Conservation (phyloP, 176 grass and related monocot genomes). For the Bolboschoenus planiculmis region DNA sequence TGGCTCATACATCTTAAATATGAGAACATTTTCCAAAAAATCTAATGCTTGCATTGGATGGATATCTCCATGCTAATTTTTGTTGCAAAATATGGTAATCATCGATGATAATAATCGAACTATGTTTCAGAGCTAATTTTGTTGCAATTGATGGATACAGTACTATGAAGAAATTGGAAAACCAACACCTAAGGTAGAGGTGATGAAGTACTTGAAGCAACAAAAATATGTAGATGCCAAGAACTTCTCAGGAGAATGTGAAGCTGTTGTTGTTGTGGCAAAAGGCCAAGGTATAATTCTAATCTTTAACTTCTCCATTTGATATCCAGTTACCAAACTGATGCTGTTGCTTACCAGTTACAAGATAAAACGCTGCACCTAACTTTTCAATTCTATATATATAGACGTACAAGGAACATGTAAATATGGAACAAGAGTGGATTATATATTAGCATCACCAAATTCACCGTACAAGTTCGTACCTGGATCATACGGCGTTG, state of each 20-base stretch:
- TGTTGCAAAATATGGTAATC: too few species aligned
- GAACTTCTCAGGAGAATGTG: conserved; percentile 85
- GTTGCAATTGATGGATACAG: conserved; percentile 21
- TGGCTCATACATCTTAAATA: background rate
- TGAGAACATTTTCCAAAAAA: background rate
- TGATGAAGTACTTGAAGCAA: conserved; percentile 83
- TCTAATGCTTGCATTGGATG: background rate
- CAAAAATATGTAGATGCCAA: conserved; percentile 87
- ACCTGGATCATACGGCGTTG: conserved; percentile 72
- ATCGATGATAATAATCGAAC: too few species aligned
- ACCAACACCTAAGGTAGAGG: conserved; percentile 88
- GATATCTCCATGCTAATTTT: background rate
- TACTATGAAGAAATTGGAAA: conserved; percentile 98
- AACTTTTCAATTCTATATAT: too few species aligned
- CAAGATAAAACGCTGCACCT: too few species aligned
- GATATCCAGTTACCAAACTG: too few species aligned
- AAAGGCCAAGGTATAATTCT: conserved; percentile 86
- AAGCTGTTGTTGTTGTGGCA: conserved; percentile 85
- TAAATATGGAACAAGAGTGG: conserved; percentile 91
- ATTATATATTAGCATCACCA: conserved; percentile 79
- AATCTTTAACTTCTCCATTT: background rate
- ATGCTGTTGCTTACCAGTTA: too few species aligned
- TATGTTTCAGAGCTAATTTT: background rate
- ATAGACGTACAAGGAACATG: conserved; percentile 96
- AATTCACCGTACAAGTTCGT: conserved; percentile 62